A percentile compares a stretch with the other conserved stretches of the same genome.
Conservation (phyloP, 2,329 filamentous ascomycete genomes). For the Tympanopsis confertula region DNA sequence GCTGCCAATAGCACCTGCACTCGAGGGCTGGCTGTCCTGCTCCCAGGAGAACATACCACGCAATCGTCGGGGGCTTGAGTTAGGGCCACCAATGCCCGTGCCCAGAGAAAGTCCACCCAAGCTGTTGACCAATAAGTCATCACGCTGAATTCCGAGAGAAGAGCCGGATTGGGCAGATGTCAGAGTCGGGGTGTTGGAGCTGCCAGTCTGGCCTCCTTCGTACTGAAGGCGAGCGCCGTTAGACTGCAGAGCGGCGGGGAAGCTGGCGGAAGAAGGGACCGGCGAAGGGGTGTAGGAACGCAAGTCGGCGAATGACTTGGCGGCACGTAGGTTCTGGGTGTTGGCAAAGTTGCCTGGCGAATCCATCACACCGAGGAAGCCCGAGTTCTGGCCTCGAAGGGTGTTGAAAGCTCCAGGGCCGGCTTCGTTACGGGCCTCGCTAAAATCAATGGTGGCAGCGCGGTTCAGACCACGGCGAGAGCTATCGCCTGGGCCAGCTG, state of each 20-base stretch:
- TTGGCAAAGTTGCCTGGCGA: constrained; percentile 36
- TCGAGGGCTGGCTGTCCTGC: constrained; percentile 26
- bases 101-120: constrained; percentile 17
- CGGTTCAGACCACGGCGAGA: constrained; percentile 78
- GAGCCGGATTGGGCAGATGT: constrained; percentile 13
- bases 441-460: constrained; percentile 95
- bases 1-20: constrained; percentile 53
- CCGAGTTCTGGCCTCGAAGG: constrained; percentile 78
- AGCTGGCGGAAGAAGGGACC: constrained; percentile 78
- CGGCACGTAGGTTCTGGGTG: constrained; percentile 74
- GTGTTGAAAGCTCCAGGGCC: constrained; percentile 59
- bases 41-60: constrained; percentile 1
- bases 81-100: background rate
- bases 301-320: constrained; percentile 92
- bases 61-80: background rate
- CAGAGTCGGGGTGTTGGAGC: constrained; percentile 4
- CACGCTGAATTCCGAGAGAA: constrained; percentile 27
- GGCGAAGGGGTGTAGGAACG: constrained; percentile 92
- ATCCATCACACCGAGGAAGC: constrained; percentile 52
- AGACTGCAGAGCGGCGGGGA: constrained; percentile 24
- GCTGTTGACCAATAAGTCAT: constrained; percentile 28
- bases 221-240: constrained; percentile 34
- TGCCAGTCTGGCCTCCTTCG: constrained; percentile 31
- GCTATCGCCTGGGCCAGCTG: constrained; percentile 57
- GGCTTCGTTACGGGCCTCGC: constrained; percentile 59